Evolutionary conservation across 2,329 filamentous ascomycete species (phyloP), one percentile per base, ranked within the genome.

Genomic region (Truncatella angustata): DNA sequence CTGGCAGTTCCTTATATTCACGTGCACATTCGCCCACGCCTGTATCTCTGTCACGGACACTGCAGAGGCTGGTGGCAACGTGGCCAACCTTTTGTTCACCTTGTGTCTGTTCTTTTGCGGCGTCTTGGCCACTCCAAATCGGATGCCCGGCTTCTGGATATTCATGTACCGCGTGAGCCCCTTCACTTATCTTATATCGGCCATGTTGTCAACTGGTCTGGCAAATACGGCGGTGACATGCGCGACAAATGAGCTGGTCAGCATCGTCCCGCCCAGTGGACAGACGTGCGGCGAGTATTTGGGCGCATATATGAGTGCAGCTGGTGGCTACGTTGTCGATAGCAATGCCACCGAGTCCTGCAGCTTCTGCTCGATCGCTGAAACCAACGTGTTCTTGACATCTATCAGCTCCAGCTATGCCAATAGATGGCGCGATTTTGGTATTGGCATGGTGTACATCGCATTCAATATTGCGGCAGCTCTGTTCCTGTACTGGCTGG

Each of bases 11-110:
- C 77, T 93, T 58, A 70, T 95, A 50, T 93, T 92, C 71, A 86
- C 87, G 0, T 89, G 83, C 10, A 94, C 90, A 4, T 96, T 96
- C 66, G 85, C 88, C 7, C 82, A 87, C 55, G 83, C 93, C 72
- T 75, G 90, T 59, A 90, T 94, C 59, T 85, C 89, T 1, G 86
- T 85, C 14, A 81, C 92, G 53, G 86, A 90, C 51, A 82, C 82
- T 24, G 88, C 89, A 16, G 88, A 92, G 69, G 86, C 81, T 0
- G 89, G 84, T 52, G 87, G 85, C 49, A 90, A 91, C 68, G 75
- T 94, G 55, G 88, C 87, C 61, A 89, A 90, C 56, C 66, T 93
- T 53, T 72, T 88, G 60, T 92, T 93, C 73, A 84, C 80, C 32
- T 75, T 93, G 50, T 84, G 79, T 54, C 75, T 92, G 49, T 81